Conservation (phyloP, 1,284 basidiomycete genomes). For the Anthracocystis walkeri region DNA sequence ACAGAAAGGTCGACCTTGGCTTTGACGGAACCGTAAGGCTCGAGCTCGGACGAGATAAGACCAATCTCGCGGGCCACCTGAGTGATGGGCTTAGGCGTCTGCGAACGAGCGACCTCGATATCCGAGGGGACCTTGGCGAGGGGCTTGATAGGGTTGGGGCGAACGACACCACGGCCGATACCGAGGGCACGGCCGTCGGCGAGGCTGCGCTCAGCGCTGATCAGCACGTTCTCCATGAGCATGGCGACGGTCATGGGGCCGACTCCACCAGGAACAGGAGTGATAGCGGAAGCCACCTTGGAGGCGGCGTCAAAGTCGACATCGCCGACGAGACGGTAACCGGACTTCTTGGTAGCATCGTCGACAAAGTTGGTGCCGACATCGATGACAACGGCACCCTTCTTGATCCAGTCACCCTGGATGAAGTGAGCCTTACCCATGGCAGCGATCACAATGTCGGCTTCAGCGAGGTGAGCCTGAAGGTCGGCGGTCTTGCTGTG, state of each 20-base stretch:
- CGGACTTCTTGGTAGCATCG: slow-evolving; percentile 86
- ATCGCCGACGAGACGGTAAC: slow-evolving; percentile 95
- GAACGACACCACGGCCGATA: slow-evolving; percentile 75
- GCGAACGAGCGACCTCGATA: slow-evolving; percentile 95
- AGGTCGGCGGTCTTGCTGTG: slow-evolving; percentile 90
- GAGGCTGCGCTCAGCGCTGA: slow-evolving; percentile 81
- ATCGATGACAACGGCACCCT: slow-evolving; percentile 76
- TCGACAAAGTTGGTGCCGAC: slow-evolving; percentile 98
- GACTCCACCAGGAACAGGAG: slow-evolving; percentile 93
- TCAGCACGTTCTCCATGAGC: slow-evolving; percentile 95
- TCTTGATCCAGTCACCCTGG: slow-evolving; percentile 94
- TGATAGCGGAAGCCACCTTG: slow-evolving; percentile 86
- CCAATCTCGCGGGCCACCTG: slow-evolving; percentile 91
- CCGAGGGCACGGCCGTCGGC: slow-evolving; percentile 77
- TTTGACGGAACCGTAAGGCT: slow-evolving; percentile 95
- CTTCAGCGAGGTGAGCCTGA: slow-evolving; percentile 78
- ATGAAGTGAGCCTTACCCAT: slow-evolving; percentile 92
- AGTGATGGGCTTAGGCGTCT: slow-evolving; percentile 89
- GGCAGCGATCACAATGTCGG: slow-evolving; percentile 92
- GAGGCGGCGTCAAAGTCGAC: slow-evolving; percentile 86
- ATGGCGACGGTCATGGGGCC: slow-evolving; percentile 99
- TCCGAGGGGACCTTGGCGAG: slow-evolving; percentile 82
- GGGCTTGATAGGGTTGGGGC: slow-evolving; percentile 82
- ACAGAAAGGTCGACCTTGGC: slow-evolving; percentile 94
- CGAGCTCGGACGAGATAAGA: slow-evolving; percentile 85